Percentiles rank a stretch among this genome's conserved stretches.
Evolutionary conservation across 202 grass and related monocot species (phyloP).

Genomic region (Panicum hallii): DNA sequence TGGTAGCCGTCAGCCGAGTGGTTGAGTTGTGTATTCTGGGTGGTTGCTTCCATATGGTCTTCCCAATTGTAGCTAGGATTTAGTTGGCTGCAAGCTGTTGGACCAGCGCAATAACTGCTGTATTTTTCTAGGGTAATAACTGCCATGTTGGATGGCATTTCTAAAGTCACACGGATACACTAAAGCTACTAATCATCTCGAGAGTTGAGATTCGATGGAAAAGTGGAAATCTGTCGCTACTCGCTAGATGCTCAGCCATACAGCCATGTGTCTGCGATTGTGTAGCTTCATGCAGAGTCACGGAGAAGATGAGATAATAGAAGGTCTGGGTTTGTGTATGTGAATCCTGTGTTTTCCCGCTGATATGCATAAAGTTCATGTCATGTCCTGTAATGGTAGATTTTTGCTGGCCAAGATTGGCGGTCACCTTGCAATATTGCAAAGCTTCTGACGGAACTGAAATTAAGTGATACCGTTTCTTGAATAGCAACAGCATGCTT

Average conservation of each 20-base stretch:
- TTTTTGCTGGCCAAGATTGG: neutral
- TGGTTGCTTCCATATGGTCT: conserved; percentile 11
- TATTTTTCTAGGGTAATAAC: conserved; percentile 14
- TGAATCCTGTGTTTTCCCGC: neutral
- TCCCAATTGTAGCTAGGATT: neutral
- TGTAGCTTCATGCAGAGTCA: conserved; percentile 2
- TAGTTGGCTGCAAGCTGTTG: conserved; percentile 11
- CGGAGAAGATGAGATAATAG: conserved; percentile 1
- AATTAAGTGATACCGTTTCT: neutral
- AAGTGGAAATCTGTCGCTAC: neutral
- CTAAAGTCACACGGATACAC: neutral
- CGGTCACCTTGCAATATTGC: neutral
- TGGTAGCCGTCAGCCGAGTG: neutral
- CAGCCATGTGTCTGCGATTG: neutral
- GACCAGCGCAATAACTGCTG: conserved; percentile 13
- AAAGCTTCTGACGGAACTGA: neutral
- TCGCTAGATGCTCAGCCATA: neutral
- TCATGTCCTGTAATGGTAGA: conserved; percentile 1
- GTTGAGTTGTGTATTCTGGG: neutral
- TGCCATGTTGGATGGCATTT: neutral
- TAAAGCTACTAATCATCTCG: neutral
- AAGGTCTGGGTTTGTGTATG: neutral
- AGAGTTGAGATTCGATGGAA: neutral
- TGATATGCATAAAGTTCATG: neutral
- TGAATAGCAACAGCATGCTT: conserved; percentile 27